Base-by-base conservation (phyloP, 495 filamentous ascomycete species). In the Lophiotrema nucula region DNA sequence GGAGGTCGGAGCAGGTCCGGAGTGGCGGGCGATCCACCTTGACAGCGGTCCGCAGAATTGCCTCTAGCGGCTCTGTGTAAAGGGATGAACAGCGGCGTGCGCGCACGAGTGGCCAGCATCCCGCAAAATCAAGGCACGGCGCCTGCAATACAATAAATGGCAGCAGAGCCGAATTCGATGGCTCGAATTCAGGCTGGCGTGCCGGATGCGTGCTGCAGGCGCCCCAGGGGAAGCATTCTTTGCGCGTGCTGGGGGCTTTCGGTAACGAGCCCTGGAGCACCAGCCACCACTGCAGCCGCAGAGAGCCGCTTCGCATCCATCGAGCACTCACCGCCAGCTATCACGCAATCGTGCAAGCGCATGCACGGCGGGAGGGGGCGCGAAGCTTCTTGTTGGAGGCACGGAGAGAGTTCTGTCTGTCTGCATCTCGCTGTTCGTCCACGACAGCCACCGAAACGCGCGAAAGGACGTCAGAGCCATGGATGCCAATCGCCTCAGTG, bases 1-100 rank as follows among this genome's bases (percentile, higher is more conserved):
- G n/a, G n/a, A n/a, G n/a, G n/a, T n/a, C n/a, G n/a, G n/a, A n/a
- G n/a, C n/a, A n/a, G n/a, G n/a, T n/a, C n/a, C n/a, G n/a, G n/a
- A n/a, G n/a, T n/a, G 19, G 6, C 10, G 10, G 11, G 19, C 31
- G 31, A 15, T 15, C 8, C 31, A 19, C n/a, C 12, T 27, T 53
- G 37, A 53, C 49, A 41, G 49, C 49, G 49, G 35, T 33, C 49
- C 49, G 35, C 35, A 53, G 49, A 26, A 16, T 51, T 51, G 46
- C 33, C 15, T 53, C 22, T 41, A 26, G 49, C 35, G 49, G 37
- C 49, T 25, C 16, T 37, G 23, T 31, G 5, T 23, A n/a, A 22
- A 2, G 13, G 22, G 12, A 15, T 1, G 2, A 22, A 4, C 13
- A n/a, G 24, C 24, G n/a, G 21, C 49, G 49, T 53, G 49, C 2